Conservation (phyloP, 106 monocot genomes). For the Ottelia alismoides region DNA sequence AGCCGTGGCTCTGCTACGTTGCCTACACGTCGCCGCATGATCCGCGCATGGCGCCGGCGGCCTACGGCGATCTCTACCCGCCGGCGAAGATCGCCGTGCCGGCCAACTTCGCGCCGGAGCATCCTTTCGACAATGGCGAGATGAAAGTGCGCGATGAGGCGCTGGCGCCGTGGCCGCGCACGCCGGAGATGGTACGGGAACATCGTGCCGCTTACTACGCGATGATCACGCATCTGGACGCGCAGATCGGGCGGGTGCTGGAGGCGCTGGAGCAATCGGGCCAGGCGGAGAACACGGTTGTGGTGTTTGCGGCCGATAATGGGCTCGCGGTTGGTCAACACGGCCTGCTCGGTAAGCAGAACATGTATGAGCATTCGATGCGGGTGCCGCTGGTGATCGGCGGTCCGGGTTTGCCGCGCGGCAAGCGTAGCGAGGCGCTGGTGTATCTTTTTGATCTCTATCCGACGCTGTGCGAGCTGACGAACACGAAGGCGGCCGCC, state of each 20-base stretch:
- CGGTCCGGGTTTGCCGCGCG: background rate
- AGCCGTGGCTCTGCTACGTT: background rate
- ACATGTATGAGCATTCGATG: background rate
- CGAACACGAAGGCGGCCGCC: background rate
- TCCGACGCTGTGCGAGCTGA: background rate
- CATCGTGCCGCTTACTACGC: background rate
- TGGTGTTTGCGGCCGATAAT: background rate
- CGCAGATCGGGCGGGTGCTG: background rate
- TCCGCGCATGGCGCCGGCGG: background rate
- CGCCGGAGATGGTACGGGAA: background rate
- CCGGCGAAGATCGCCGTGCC: background rate
- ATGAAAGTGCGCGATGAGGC: background rate
- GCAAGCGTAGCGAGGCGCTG: background rate
- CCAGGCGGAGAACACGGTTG: background rate
- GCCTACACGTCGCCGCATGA: background rate
- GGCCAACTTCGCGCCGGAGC: background rate
- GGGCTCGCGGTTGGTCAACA: background rate
- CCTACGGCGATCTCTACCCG: background rate
- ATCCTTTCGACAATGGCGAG: background rate
- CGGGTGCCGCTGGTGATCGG: background rate
- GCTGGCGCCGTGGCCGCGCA: background rate
- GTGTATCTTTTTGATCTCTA: background rate
- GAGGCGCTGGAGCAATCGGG: background rate
- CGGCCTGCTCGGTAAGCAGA: background rate
- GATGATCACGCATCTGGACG: background rate